Evolutionary conservation across 352 stramenopile genomes (phyloP), one percentile per base, ranked within the genome.

Genomic region (Globisporangium uncinulatum): DNA sequence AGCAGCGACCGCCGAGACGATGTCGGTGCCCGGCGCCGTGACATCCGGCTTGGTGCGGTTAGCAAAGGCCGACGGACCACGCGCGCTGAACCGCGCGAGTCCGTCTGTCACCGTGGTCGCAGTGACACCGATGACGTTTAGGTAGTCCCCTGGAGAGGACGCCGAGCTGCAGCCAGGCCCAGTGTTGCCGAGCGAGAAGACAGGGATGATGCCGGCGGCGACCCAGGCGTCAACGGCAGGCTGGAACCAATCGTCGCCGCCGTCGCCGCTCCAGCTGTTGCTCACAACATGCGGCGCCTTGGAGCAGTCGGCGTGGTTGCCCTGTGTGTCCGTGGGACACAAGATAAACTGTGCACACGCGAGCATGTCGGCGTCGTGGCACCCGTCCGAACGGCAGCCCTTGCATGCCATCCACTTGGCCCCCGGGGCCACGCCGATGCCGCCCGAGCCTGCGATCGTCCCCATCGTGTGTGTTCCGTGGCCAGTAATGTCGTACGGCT

Each of bases 401-500:
- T 57, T 56, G 56, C 71, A 80, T 3, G 63, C 8, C 9, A 80
- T 80, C 57, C 56, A 80, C 50, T 56, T 65, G 15, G 67, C n/a
- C n/a, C n/a, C n/a, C n/a, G n/a, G n/a, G n/a, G n/a, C n/a, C n/a
- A n/a, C n/a, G n/a, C n/a, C n/a, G n/a, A n/a, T n/a, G n/a, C n/a
- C n/a, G n/a, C n/a, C n/a, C n/a, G n/a, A n/a, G n/a, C n/a, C n/a
- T n/a, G n/a, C n/a, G n/a, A n/a, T n/a, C n/a, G n/a, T n/a, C n/a
- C n/a, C n/a, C n/a, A n/a, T n/a, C n/a, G n/a, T n/a, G n/a, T n/a
- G n/a, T n/a, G n/a, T n/a, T n/a, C n/a, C n/a, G n/a, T n/a, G n/a
- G n/a, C n/a, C n/a, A 63, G 6, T 6, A 8, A n/a, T 17, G 46
- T 78, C 70, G 37, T 58, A 66, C 0, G 70, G 69, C 1, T 24